Evolutionary conservation across 768 basidiomycete species (phyloP).

Genomic region (Hericium rajendrae): DNA sequence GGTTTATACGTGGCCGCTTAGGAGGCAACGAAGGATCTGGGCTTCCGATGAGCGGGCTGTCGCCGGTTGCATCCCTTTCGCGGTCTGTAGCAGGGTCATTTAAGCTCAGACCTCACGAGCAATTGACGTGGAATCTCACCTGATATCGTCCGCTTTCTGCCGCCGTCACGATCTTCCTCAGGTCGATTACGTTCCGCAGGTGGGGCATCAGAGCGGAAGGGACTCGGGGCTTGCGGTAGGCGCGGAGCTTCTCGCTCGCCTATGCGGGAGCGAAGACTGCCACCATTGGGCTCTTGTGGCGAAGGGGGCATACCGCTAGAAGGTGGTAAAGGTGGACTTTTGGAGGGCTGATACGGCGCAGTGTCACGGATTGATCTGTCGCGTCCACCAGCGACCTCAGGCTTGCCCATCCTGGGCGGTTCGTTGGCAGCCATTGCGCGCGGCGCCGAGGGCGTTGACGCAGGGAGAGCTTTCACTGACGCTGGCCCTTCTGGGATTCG

Average conservation of each 20-base stretch:
- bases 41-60: constrained; percentile 22
- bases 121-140: constrained; percentile 35
- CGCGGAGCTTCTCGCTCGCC: constrained; percentile 46
- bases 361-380: constrained; percentile 21
- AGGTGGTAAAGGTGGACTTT: not conserved
- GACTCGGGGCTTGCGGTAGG: constrained; percentile 3
- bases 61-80: constrained; percentile 42
- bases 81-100: constrained; percentile 36
- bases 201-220: too few relatives aligned
- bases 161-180: constrained; percentile 58
- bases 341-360: not conserved
- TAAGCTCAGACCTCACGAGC: not conserved
- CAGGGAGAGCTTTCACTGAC: constrained; percentile 30
- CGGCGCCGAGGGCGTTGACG: constrained; percentile 59
- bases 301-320: not conserved
- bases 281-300: not conserved
- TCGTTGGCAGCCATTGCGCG: constrained; percentile 57
- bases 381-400: constrained; percentile 27
- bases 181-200: not conserved
- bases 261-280: constrained; percentile 47
- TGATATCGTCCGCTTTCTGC: constrained; percentile 57
- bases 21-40: constrained; percentile 34
- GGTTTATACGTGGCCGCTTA: constrained; percentile 53
- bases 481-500: constrained; percentile 43
- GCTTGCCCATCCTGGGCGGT: constrained; percentile 30